phyloP scores from a whole-genome alignment of 208 protist genomes.

The Phytomonas sp. region DNA sequence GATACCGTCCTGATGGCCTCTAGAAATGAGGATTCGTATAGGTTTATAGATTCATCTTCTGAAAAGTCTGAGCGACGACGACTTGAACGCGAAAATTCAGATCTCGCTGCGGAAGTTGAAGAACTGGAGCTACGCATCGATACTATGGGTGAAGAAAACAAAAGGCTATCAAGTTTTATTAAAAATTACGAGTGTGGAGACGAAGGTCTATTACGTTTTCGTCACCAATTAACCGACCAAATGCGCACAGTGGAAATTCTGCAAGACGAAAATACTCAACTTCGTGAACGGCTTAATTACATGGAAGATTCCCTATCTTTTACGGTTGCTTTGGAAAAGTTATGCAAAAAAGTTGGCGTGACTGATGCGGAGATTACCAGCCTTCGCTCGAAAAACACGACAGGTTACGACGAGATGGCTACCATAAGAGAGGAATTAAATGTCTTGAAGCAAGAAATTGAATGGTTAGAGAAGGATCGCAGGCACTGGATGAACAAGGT shows the following conservation, averaged over 20 bases:
- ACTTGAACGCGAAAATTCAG: background rate
- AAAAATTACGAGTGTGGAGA: conserved; percentile 71
- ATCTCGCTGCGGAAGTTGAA: conserved; percentile 15
- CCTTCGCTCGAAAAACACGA: conserved; percentile 45
- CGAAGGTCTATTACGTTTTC: conserved; percentile 59
- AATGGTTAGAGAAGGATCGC: conserved; percentile 83
- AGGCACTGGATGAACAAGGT: conserved; percentile 89
- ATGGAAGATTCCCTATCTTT: conserved; percentile 84
- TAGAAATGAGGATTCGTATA: background rate
- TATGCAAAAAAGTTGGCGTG: conserved; percentile 70
- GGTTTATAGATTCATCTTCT: background rate
- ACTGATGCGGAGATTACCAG: conserved; percentile 84
- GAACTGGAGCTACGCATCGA: conserved; percentile 60
- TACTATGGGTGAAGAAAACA: conserved; percentile 58
- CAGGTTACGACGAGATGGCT: conserved; percentile 71
- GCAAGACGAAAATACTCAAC: conserved; percentile 70
- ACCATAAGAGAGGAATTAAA: conserved; percentile 66
- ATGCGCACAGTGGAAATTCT: conserved; percentile 55
- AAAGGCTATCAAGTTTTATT: conserved; percentile 37
- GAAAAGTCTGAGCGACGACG: conserved; percentile 4
- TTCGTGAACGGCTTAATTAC: conserved; percentile 65
- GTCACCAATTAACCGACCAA: conserved; percentile 45
- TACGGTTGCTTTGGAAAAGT: conserved; percentile 69
- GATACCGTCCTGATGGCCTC: background rate
- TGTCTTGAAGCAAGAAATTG: conserved; percentile 77